A percentile compares a stretch with the other conserved stretches of the same genome.
Conservation (phyloP, 345 rosid genomes). For the Dipteronia dyeriana region DNA sequence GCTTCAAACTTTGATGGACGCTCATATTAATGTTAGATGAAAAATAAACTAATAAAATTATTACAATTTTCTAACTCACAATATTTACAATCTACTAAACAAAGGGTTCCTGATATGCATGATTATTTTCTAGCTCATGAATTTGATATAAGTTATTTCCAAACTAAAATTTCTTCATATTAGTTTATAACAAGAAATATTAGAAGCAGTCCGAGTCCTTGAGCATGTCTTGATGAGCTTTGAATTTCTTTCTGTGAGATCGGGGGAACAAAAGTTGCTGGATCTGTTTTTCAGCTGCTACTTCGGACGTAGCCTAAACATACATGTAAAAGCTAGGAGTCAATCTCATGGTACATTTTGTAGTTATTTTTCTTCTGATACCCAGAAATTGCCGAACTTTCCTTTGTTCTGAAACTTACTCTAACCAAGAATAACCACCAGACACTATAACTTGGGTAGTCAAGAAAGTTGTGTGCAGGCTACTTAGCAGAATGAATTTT, state of each 20-base stretch:
- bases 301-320: constrained; percentile 66
- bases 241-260: constrained; percentile 76
- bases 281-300: constrained; percentile 87
- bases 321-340: not conserved
- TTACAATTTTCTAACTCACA: not conserved
- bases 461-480: not conserved
- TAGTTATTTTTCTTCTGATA: too few relatives aligned
- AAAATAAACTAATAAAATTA: not conserved
- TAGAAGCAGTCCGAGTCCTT: constrained; percentile 27
- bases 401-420: too few relatives aligned
- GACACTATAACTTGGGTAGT: too few relatives aligned
- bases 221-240: constrained; percentile 42
- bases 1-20: not conserved
- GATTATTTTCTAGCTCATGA: not conserved
- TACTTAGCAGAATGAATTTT: not conserved
- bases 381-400: too few relatives aligned
- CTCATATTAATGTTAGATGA: not conserved
- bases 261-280: constrained; percentile 79
- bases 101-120: not conserved
- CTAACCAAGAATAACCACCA: not conserved
- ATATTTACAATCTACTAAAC: not conserved
- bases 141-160: not conserved
- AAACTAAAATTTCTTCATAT: not conserved
- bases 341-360: not conserved
- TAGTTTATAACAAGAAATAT: constrained; percentile 12